Evolutionary conservation across 192 early-diverging fungal genomes (phyloP), one percentile per base, ranked within the genome.

Genomic region (Spinellus fusiger): DNA sequence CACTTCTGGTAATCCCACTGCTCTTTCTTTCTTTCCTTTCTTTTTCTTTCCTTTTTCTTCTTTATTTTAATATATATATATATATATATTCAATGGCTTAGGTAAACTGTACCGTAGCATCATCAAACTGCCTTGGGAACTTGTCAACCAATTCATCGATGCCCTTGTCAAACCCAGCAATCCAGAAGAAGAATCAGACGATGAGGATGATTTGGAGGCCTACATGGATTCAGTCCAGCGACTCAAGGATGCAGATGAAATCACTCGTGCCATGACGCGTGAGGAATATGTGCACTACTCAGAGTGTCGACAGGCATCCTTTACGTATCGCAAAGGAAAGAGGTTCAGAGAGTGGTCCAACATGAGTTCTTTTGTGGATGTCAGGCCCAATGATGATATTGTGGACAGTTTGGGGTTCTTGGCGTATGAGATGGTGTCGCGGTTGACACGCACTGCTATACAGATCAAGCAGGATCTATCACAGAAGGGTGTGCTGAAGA

Each of bases 221-320:
- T 93, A 95, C 73, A 85, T 89, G 73, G 92, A 96, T 48, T 90
- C 94, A 26, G 82, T 93, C 46, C 83, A 84, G 61, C 82, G 95
- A 9, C 71, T 98, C 23, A 75, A 78, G 53, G 85, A 87, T 28
- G 97, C 97, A 3, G 97, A 99, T 65, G 89, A 94, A 47, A 77
- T 95, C 2, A 99, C 97, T 3, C 71, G 81, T 16, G 89, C 83
- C 15, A 99, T 99, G 97, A 91, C 93, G 22, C 87, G 95, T 61
- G 94, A 96, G n/a, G 93, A 99, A 75, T 99, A 99, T 70, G 93
- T 97, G 23, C 92, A 96, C 77, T 99, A 95, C 64, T 94, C 95
- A 5, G 94, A 98, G 71, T 96, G 94, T 71, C 82, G 95, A n/a
- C 94, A 96, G 74, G 95, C 97, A 7, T 93, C 90, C 8, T 99